Base-by-base conservation (phyloP, 2,329 filamentous ascomycete genomes). In the Scytalidium lignicola region DNA sequence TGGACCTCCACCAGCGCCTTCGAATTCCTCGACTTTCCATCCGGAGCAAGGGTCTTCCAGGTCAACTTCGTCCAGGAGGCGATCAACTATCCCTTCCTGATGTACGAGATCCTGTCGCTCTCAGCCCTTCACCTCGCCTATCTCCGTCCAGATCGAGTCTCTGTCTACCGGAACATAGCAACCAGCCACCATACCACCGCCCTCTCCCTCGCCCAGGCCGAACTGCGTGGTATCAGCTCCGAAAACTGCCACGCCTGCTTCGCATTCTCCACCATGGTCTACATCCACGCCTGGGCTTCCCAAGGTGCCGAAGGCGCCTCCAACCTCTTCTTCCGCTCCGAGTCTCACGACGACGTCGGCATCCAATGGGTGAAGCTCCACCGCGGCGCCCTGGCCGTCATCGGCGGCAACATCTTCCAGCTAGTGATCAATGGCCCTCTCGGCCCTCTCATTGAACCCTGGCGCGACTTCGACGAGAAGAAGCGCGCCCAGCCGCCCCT, bases 191-290 rank as follows among this genome's bases (percentile, higher is more conserved):
- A 65, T 17, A 62, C 63, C 28, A 61, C 53, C 17, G 62, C 57
- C 22, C 54, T 69, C 2, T 52, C 55, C 12, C 46, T 60, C 6
- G 68, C 66, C 50, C 65, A 65, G 47, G 54, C 60, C 15, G 54
- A 60, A 47, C 52, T 84, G 75, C 37, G 78, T 74, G 23, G 68
- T 68, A 60, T 70, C 65, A 51, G 61, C 59, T 15, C 65, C 61
- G 53, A 68, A 50, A 61, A 65, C 41, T 63, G 57, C 17, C 55
- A 65, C 17, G 57, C 63, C 2, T 58, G 59, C 23, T 67, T 65
- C 29, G 54, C 63, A 2, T 68, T 67, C 47, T 61, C 65, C 3
- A 54, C 58, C 0, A 45, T 62, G 1, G 53, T 68, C 3, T 65
- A 65, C 46, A 56, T 68, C 1, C 67, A 70, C 46, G 62, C 66